These are phyloP conservation scores for Acanthamoeba culbertsoni DNA, from an alignment of 208 protist species.

Conservation along the genomic window DNA sequence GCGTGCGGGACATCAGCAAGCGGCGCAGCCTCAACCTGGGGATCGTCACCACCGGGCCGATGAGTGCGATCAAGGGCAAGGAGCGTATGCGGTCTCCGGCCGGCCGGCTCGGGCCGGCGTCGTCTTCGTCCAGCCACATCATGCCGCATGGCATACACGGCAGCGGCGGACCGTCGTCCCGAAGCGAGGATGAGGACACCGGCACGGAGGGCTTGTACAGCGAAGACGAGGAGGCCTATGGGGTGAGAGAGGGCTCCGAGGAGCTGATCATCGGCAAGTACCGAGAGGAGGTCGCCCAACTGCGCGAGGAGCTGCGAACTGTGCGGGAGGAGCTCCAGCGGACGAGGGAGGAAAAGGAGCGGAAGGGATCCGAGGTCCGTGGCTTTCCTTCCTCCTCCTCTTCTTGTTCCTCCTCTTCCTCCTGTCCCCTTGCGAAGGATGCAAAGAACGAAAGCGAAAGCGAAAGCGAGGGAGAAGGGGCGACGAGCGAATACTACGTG, in stretches of 20 bases:
- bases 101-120: not conserved
- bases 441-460: not conserved
- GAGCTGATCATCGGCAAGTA: constrained; percentile 45
- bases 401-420: not conserved
- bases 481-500: too few species aligned
- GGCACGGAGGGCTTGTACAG: constrained; percentile 27
- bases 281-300: not conserved
- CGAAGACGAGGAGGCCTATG: constrained; percentile 15
- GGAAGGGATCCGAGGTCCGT: constrained; percentile 5
- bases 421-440: not conserved
- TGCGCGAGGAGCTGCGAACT: not conserved
- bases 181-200: constrained; percentile 36
- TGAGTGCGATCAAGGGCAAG: not conserved
- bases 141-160: not conserved
- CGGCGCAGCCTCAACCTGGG: constrained; percentile 25
- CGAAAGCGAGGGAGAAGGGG: not conserved
- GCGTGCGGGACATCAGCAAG: not conserved
- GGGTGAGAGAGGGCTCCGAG: not conserved
- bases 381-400: not conserved
- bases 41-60: not conserved
- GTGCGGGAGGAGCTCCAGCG: not conserved
- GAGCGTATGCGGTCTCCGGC: not conserved
- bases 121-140: not conserved
- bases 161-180: not conserved
- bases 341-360: not conserved